Percentiles rank a stretch among this genome's conserved stretches.
Conservation (phyloP, 257 asterid genomes). For the Dorcoceras hygrometricum region DNA sequence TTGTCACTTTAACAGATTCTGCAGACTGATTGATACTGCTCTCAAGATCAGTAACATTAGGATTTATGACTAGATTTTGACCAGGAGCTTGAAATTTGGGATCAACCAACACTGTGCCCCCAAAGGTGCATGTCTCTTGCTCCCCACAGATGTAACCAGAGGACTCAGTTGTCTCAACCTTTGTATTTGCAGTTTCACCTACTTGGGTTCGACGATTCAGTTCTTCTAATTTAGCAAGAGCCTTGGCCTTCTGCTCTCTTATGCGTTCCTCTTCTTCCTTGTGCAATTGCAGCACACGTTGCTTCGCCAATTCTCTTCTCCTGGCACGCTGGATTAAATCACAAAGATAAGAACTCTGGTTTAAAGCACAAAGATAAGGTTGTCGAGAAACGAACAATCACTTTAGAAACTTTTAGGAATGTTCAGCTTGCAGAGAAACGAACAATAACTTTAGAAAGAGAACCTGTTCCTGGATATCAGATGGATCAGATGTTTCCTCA, state of each 20-base stretch:
- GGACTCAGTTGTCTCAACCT: constrained; percentile 35
- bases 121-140: constrained; percentile 31
- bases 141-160: constrained; percentile 29
- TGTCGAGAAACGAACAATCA: constrained; percentile 5
- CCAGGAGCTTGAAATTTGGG: constrained; percentile 33
- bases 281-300: constrained; percentile 71
- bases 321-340: constrained; percentile 58
- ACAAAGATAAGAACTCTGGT: too few relatives aligned
- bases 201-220: constrained; percentile 68
- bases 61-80: constrained; percentile 25
- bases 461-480: constrained; percentile 76
- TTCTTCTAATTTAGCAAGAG: constrained; percentile 90
- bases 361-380: constrained; percentile 27
- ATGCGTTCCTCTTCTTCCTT: constrained; percentile 91
- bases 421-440: constrained; percentile 15
- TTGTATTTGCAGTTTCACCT: constrained; percentile 44
- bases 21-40: constrained; percentile 28
- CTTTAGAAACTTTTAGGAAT: constrained; percentile 11
- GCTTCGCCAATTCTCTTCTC: constrained; percentile 72
- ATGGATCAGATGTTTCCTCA: constrained; percentile 48
- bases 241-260: constrained; percentile 90
- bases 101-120: constrained; percentile 36
- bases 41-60: constrained; percentile 32
- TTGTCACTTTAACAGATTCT: constrained; percentile 33
- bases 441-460: background rate